These are phyloP conservation scores for Trametes coccinea DNA, from an alignment of 768 basidiomycete species.

Conservation along the genomic window DNA sequence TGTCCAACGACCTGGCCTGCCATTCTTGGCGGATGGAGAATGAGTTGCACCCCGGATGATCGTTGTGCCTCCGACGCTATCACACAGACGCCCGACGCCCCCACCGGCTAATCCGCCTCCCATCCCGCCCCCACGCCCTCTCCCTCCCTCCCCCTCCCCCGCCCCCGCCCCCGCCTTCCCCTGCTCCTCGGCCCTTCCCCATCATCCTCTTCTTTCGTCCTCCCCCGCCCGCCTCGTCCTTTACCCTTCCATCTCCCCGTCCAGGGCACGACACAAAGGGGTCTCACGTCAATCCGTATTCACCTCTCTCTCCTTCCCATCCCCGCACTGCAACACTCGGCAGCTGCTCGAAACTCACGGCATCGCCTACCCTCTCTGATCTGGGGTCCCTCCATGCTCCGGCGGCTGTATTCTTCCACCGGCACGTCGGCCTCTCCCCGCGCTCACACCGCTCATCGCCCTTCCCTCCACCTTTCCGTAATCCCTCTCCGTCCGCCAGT, in stretches of 20 bases:
- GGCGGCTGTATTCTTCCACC: slow-evolving; percentile 10
- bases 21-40: slow-evolving; percentile 2
- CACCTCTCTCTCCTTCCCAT: background rate
- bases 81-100: slow-evolving; percentile 3
- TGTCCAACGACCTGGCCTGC: slow-evolving; percentile 12
- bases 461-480: background rate
- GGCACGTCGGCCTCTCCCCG: slow-evolving; percentile 2
- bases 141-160: background rate
- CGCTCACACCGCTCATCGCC: background rate
- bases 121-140: background rate
- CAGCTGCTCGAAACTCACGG: background rate
- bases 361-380: slow-evolving; percentile 13
- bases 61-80: background rate
- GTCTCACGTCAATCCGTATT: no score
- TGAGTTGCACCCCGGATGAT: slow-evolving; percentile 4
- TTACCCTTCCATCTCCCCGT: background rate
- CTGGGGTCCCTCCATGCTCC: slow-evolving; percentile 17
- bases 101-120: slow-evolving; percentile 9
- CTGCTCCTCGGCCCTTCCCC: background rate
- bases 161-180: slow-evolving; percentile 7
- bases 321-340: background rate
- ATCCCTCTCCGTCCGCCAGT: background rate
- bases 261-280: no score
- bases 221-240: background rate
- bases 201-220: background rate